phyloP scores from a whole-genome alignment of 441 rosid species.

The Adansonia grandidieri region DNA sequence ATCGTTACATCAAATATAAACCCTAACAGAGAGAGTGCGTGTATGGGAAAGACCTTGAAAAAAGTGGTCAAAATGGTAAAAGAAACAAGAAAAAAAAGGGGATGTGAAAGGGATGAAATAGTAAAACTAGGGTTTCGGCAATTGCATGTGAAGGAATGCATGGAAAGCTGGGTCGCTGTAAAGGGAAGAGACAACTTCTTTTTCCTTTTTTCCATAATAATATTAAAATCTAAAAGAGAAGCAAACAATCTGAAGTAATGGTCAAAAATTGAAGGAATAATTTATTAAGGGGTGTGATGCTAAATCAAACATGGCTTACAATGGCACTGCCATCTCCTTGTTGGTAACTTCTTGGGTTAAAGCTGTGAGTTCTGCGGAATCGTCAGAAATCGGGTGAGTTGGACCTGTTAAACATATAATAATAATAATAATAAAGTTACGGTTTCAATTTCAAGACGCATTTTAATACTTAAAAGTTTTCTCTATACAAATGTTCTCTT shows the following conservation, averaged over 20 bases:
- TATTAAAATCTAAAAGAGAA: slow-evolving; percentile 12
- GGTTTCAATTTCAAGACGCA: too few species aligned
- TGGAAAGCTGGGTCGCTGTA: slow-evolving; percentile 58
- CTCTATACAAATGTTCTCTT: too few species aligned
- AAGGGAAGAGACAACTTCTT: slow-evolving; percentile 34
- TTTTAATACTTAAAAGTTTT: too few species aligned
- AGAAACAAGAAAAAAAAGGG: slow-evolving; percentile 3
- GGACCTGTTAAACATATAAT: too few species aligned
- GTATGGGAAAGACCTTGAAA: background rate
- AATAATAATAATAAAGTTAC: too few species aligned
- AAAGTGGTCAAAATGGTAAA: slow-evolving; percentile 43
- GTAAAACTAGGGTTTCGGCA: slow-evolving; percentile 5
- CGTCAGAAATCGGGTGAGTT: too few species aligned
- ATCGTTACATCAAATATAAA: too few species aligned
- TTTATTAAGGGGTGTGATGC: slow-evolving; percentile 54
- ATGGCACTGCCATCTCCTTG: slow-evolving; percentile 32
- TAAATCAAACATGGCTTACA: slow-evolving; percentile 62
- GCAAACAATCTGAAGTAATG: slow-evolving; percentile 53
- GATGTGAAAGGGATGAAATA: slow-evolving; percentile 15
- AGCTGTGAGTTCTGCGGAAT: too few species aligned
- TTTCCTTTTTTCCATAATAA: slow-evolving; percentile 3
- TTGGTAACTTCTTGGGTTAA: too few species aligned
- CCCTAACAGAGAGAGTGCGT: background rate
- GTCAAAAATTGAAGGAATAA: slow-evolving; percentile 65
- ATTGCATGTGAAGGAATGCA: slow-evolving; percentile 65